Evolutionary conservation across 2,329 filamentous ascomycete genomes (phyloP).

Genomic region (Chaetomiaceae sp.): DNA sequence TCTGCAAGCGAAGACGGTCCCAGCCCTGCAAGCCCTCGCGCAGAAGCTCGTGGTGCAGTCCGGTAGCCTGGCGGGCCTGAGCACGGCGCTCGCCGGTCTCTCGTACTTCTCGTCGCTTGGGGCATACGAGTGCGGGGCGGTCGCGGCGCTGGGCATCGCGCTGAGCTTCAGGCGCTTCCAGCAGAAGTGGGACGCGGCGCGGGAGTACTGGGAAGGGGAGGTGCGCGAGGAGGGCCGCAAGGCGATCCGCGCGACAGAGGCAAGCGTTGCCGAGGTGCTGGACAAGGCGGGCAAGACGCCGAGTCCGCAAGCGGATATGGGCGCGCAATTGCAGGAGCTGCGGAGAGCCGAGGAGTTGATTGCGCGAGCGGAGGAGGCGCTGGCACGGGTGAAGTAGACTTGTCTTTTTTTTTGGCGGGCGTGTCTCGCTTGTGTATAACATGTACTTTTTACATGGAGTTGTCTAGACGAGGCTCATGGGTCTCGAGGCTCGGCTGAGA

Average conservation of each 20-base stretch:
- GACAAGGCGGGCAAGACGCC: constrained; percentile 28
- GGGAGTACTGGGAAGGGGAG: constrained; percentile 59
- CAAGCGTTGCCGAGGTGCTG: constrained; percentile 46
- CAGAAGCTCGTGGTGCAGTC: constrained; percentile 73
- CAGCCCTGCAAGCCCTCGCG: constrained; percentile 65
- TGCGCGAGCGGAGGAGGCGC: constrained; percentile 44
- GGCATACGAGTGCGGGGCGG: constrained; percentile 57
- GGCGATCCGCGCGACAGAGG: constrained; percentile 53
- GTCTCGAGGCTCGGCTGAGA: constrained; percentile 1
- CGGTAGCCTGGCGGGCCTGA: constrained; percentile 64
- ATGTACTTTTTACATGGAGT: constrained; percentile 22
- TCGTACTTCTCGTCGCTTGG: constrained; percentile 53
- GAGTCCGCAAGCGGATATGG: constrained; percentile 21
- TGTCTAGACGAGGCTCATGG: constrained; percentile 1
- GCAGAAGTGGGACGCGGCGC: constrained; percentile 56
- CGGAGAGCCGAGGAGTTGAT: constrained; percentile 42
- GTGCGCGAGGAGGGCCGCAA: constrained; percentile 64
- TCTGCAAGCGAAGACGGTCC: constrained; percentile 61
- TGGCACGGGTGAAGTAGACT: constrained; percentile 43
- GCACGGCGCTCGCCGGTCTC: constrained; percentile 49
- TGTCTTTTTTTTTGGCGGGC: constrained; percentile 1
- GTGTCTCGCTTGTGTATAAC: constrained; percentile 10
- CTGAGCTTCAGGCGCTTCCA: constrained; percentile 58
- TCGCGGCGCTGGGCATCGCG: constrained; percentile 56
- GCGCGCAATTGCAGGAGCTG: constrained; percentile 31